Conservation (phyloP, 1,284 basidiomycete species). For the Mycosarcoma mackinlayi region DNA sequence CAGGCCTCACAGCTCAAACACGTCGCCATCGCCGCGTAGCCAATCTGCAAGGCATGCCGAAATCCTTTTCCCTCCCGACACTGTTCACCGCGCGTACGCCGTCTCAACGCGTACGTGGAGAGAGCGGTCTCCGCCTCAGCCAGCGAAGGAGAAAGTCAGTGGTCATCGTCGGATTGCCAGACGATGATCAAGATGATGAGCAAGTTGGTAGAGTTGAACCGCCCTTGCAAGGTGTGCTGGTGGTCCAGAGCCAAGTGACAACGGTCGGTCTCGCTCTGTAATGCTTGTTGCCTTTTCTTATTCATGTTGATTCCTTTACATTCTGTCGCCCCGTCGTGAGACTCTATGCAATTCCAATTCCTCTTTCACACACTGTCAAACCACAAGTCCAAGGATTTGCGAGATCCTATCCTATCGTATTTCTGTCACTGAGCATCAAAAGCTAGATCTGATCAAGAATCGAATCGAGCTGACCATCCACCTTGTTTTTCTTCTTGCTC, state of each 20-base stretch:
- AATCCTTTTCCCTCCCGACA: constrained; percentile 11
- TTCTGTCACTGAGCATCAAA: too few relatives aligned
- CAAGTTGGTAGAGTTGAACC: neutral
- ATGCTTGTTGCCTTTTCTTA: neutral
- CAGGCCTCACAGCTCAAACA: constrained; percentile 9
- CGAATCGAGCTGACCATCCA: constrained; percentile 48
- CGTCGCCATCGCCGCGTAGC: too few relatives aligned
- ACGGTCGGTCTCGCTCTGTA: constrained; percentile 16
- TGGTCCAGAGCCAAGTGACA: constrained; percentile 7
- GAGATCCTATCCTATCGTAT: neutral
- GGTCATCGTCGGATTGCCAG: constrained; percentile 1
- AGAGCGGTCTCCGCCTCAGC: neutral
- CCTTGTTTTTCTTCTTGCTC: constrained; percentile 18
- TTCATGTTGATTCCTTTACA: neutral
- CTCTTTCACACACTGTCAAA: neutral
- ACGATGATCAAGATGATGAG: neutral
- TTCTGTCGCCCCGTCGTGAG: neutral
- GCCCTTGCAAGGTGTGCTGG: constrained; percentile 13
- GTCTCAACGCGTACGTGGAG: constrained; percentile 13
- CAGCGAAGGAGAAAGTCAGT: constrained; percentile 1
- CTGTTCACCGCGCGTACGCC: constrained; percentile 31
- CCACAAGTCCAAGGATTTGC: neutral
- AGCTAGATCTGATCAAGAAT: constrained; percentile 47
- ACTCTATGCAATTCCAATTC: constrained; percentile 5
- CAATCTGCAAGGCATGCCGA: neutral